phyloP scores from a whole-genome alignment of 768 basidiomycete genomes.

The Cubamyces sp. region DNA sequence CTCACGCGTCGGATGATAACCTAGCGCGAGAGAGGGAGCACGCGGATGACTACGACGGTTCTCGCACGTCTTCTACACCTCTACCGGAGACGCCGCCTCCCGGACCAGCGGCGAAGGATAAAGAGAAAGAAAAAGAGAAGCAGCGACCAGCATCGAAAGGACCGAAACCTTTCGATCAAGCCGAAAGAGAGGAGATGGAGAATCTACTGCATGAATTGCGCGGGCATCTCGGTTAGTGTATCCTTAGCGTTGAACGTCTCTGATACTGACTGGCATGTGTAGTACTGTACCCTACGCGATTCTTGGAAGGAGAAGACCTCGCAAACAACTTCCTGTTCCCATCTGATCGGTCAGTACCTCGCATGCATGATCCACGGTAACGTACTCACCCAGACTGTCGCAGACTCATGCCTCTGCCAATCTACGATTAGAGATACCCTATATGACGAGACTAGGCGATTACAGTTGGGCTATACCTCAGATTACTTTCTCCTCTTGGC shows the following conservation, averaged over 20 bases:
- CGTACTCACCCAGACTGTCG: conserved; percentile 12
- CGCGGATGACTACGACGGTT: conserved; percentile 20
- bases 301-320: conserved; percentile 91
- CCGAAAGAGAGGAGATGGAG: conserved; percentile 93
- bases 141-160: conserved; percentile 46
- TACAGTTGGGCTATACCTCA: no score
- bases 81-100: conserved; percentile 20
- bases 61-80: conserved; percentile 29
- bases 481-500: no score
- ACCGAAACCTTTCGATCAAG: conserved; percentile 75
- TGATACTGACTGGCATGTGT: neutral
- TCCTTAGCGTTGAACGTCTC: neutral
- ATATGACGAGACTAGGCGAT: neutral
- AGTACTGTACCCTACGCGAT: conserved; percentile 86
- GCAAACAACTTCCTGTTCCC: conserved; percentile 95
- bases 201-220: conserved; percentile 70
- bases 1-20: conserved; percentile 25
- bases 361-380: neutral
- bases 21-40: conserved; percentile 26
- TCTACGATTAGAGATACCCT: conserved; percentile 54
- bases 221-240: conserved; percentile 80
- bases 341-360: conserved; percentile 65
- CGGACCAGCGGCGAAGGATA: conserved; percentile 35
- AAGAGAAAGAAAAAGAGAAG: conserved; percentile 44
- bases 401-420: conserved; percentile 73